Evolutionary conservation across 768 basidiomycete genomes (phyloP).

Genomic region (Lactifluus hygrophoroides): DNA sequence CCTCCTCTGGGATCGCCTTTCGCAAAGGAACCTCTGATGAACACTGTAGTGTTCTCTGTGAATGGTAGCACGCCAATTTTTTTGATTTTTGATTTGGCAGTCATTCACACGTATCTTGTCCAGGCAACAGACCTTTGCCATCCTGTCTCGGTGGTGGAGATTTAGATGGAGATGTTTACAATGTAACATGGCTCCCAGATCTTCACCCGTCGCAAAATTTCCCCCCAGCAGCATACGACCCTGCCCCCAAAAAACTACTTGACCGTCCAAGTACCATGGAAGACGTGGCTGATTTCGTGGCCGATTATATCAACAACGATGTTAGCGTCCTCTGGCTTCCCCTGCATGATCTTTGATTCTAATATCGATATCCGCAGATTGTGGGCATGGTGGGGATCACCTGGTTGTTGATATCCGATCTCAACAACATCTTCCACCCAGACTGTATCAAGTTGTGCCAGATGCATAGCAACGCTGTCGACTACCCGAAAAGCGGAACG

Average conservation of each 20-base stretch:
- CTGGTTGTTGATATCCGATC: slow-evolving; percentile 61
- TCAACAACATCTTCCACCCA: slow-evolving; percentile 39
- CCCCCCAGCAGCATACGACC: slow-evolving; percentile 40
- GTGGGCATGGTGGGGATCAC: slow-evolving; percentile 54
- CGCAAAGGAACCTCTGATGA: slow-evolving; percentile 41
- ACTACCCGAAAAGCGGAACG: slow-evolving; percentile 48
- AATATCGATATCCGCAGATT: slow-evolving; percentile 29
- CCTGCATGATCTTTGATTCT: background rate
- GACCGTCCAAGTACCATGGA: slow-evolving; percentile 44
- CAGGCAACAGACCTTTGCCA: slow-evolving; percentile 51
- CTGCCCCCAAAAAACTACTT: slow-evolving; percentile 39
- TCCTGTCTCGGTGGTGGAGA: slow-evolving; percentile 63
- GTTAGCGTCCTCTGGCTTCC: background rate
- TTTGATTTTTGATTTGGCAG: background rate
- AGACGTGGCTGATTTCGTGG: slow-evolving; percentile 62
- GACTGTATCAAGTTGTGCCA: slow-evolving; percentile 46
- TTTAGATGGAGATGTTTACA: slow-evolving; percentile 57
- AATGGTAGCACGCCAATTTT: slow-evolving; percentile 35
- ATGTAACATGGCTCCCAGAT: slow-evolving; percentile 27
- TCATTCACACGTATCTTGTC: background rate
- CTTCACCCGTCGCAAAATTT: slow-evolving; percentile 25
- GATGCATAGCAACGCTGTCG: slow-evolving; percentile 57
- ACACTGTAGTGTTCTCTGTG: slow-evolving; percentile 59
- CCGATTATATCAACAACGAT: slow-evolving; percentile 61
- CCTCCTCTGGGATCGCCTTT: slow-evolving; percentile 49